Evolutionary conservation across 1,139 yeast genomes (phyloP), one percentile per base, ranked within the genome.

Genomic region (Suhomyces bribrorum): DNA sequence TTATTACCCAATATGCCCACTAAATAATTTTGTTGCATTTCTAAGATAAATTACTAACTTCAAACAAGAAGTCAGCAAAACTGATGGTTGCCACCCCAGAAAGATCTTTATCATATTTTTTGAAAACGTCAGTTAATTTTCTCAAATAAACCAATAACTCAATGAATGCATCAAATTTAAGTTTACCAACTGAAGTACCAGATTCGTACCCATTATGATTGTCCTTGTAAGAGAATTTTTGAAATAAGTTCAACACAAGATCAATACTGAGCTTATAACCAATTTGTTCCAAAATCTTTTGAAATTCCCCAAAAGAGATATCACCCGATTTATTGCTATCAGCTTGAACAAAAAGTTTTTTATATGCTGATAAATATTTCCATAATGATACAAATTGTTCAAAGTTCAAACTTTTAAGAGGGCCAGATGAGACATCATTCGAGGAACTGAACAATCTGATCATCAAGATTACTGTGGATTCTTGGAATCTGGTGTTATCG

Each of bases 111-210:
- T 87, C 95, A 58, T 78, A 85, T 56, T 81, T 82, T 56, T 86
- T 84, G 66, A 87, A 87, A 6, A 83, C 73, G 54, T 85, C 90
- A 1, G 95, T 86, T 49, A 86, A 74, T 47, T 86, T 78, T 58
- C 88, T 73, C 51, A 87, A 66, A 72, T 86, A 84, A 24, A 86
- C 86, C 49, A 88, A 73, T 40, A 86, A 73, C 56, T 87, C 95
- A 31, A 87, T 89, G 61, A 87, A 87, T 57, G 81, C 75, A 60
- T 88, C 96, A 59, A 87, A 88, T 46, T 85, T 81, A 58, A 87
- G 69, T 47, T 77, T 82, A 15, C 81, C 82, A 47, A 76, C 65
- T 0, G 64, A 49, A 5, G 58, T 45, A 14, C 59, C 57, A 31
- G 53, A 54, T 28, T 46, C 54, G 31, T 38, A 41, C 7, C 48